phyloP scores from a whole-genome alignment of 495 filamentous ascomycete species.

The Penicillium bovifimosum region DNA sequence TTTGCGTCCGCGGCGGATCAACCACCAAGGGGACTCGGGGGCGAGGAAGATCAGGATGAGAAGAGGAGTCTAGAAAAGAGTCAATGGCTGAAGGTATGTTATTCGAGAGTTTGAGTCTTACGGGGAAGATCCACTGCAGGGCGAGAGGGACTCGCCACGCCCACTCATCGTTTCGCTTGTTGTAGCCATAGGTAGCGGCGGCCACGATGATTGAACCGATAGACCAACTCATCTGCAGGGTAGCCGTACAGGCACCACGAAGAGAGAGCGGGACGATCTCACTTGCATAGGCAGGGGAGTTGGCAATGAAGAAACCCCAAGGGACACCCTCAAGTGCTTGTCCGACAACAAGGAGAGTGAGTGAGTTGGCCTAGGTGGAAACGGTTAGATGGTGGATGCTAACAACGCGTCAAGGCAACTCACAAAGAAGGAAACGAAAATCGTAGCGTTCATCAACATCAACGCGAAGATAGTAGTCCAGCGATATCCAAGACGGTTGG shows the following conservation, averaged over 20 bases:
- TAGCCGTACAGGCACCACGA: slow-evolving; percentile 60
- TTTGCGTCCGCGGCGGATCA: slow-evolving; percentile 48
- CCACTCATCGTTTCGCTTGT: slow-evolving; percentile 47
- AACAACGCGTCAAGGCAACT: slow-evolving; percentile 8
- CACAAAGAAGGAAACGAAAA: slow-evolving; percentile 63
- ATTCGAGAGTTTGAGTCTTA: neutral
- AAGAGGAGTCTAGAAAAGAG: slow-evolving; percentile 44
- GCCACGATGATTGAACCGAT: slow-evolving; percentile 64
- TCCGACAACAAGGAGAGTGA: slow-evolving; percentile 56
- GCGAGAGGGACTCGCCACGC: slow-evolving; percentile 57
- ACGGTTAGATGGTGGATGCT: neutral
- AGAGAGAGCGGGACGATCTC: slow-evolving; percentile 64
- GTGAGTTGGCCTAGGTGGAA: slow-evolving; percentile 41
- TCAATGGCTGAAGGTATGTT: neutral
- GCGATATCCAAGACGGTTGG: slow-evolving; percentile 59
- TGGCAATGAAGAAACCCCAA: slow-evolving; percentile 71
- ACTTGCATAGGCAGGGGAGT: slow-evolving; percentile 65
- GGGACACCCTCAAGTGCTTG: slow-evolving; percentile 68
- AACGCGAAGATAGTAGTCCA: slow-evolving; percentile 61
- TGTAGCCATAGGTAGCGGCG: slow-evolving; percentile 56
- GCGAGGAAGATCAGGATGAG: slow-evolving; percentile 58
- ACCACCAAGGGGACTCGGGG: slow-evolving; percentile 64
- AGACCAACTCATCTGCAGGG: slow-evolving; percentile 70
- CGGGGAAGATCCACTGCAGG: slow-evolving; percentile 76
- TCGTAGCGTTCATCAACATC: slow-evolving; percentile 54